phyloP scores from a whole-genome alignment of 176 grass and related monocot species.

The Rhynchospora breviuscula region DNA sequence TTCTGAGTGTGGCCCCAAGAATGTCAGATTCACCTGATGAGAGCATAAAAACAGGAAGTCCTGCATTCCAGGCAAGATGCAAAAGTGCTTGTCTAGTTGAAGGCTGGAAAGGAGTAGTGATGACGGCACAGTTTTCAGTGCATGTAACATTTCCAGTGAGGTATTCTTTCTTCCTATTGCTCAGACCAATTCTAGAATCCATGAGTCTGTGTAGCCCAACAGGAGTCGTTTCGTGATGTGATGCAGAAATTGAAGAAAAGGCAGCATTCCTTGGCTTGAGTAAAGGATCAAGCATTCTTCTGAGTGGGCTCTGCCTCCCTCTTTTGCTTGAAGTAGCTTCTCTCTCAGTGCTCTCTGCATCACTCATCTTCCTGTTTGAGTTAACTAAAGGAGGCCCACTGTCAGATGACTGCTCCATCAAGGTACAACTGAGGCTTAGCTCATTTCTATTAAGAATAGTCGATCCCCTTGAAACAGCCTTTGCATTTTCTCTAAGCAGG shows the following conservation, averaged over 20 bases:
- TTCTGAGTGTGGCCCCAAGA: constrained; percentile 64
- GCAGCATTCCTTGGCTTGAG: constrained; percentile 52
- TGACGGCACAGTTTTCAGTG: constrained; percentile 15
- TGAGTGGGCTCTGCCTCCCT: constrained; percentile 72
- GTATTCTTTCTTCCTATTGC: constrained; percentile 27
- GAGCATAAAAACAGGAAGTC: constrained; percentile 82
- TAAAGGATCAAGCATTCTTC: constrained; percentile 89
- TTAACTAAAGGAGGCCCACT: constrained; percentile 14
- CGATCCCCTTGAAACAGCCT: not conserved
- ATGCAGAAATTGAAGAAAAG: not conserved
- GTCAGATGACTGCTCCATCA: constrained; percentile 38
- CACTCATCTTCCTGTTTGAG: constrained; percentile 33
- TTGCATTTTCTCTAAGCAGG: not conserved
- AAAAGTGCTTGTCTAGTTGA: constrained; percentile 67
- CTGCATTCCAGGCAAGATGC: constrained; percentile 79
- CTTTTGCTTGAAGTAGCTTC: constrained; percentile 40
- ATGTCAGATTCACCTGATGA: constrained; percentile 72
- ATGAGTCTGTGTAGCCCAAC: constrained; percentile 43
- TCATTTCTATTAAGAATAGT: constrained; percentile 10
- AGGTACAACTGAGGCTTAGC: constrained; percentile 54
- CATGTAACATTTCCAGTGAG: constrained; percentile 13
- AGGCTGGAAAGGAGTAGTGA: constrained; percentile 16
- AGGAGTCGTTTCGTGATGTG: constrained; percentile 28
- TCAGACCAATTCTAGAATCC: constrained; percentile 35
- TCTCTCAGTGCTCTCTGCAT: constrained; percentile 26